Evolutionary conservation across 106 monocot genomes (phyloP), one percentile per base, ranked within the genome.

Genomic region (Dioscorea dumetorum): DNA sequence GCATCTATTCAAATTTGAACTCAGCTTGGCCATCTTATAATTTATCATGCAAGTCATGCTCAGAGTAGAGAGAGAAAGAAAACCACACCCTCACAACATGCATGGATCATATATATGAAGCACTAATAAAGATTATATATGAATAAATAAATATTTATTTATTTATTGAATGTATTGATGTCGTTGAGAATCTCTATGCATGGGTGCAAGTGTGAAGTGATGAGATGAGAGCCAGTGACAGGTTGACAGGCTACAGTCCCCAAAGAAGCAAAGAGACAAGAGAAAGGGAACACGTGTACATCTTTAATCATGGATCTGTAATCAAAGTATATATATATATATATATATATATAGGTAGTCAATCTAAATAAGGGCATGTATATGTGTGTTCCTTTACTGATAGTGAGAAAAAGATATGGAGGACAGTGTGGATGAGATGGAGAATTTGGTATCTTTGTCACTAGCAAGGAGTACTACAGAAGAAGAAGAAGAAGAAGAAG

Each of bases 381-480:
- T 62, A 8, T 61, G 5, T 15, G 24, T 61, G 61, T 14, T 12
- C 31, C 32, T 11, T 13, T 4, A 28, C 2, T 21, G 14, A 1
- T 21, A 10, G 62, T 9, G 48, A 49, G 65, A 22, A 16, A 22
- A 48, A 21, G 65, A 12, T 35, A 49, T 41, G 65, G 65, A 65
- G 20, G 65, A 65, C 14, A 22, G 41, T 48, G 35, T 66, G 35
- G 65, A 66, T 21, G 65, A 66, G 65, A 49, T 35, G 41, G 65
- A 66, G 65, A 49, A 19, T 15, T 49, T 66, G 49, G n/a, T 66
- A 4, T 22, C 48, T 21, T 11, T 49, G 8, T 8, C 49, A 22
- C 11, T 19, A 16, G 48, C 49, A 62, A 18, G 15, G 32, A 22
- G 17, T 17, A 13, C 41, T 21, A 48, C 13, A 65, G 11, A 33